phyloP scores from a whole-genome alignment of 441 rosid genomes.

The Viola pubescens region DNA sequence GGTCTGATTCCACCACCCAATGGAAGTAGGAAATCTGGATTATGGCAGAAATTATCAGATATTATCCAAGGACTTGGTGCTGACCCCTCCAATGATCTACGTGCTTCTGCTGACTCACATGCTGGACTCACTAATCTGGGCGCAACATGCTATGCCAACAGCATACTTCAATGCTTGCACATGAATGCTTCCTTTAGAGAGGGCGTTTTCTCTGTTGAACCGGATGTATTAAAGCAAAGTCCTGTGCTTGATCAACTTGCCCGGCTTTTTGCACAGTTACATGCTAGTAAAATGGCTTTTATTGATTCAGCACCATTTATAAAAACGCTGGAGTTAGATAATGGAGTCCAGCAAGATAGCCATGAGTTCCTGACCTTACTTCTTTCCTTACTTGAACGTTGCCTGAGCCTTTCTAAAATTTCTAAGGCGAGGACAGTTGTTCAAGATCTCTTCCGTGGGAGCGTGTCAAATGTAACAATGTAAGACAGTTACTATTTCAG shows the following conservation, averaged over 20 bases:
- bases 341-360: slow-evolving; percentile 95
- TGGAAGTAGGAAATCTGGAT: slow-evolving; percentile 81
- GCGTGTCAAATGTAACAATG: slow-evolving; percentile 97
- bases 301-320: slow-evolving; percentile 96
- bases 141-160: slow-evolving; percentile 97
- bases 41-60: slow-evolving; percentile 91
- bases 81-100: slow-evolving; percentile 57
- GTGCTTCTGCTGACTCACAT: slow-evolving; percentile 61
- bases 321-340: slow-evolving; percentile 81
- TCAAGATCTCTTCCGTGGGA: slow-evolving; percentile 97
- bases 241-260: slow-evolving; percentile 88
- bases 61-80: slow-evolving; percentile 61
- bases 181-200: slow-evolving; percentile 76
- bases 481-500: slow-evolving; percentile 35
- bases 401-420: slow-evolving; percentile 59
- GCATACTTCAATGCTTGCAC: slow-evolving; percentile 88
- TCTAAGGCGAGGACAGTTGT: slow-evolving; percentile 63
- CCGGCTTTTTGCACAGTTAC: slow-evolving; percentile 79
- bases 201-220: slow-evolving; percentile 79
- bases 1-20: slow-evolving; percentile 71
- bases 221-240: slow-evolving; percentile 55
- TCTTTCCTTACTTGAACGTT: slow-evolving; percentile 90
- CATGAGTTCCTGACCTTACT: slow-evolving; percentile 92
- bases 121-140: slow-evolving; percentile 94
- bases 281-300: slow-evolving; percentile 71